These are phyloP conservation scores for Xerocomus alliaceus DNA, from an alignment of 1,284 basidiomycete genomes.

Conservation along the genomic window DNA sequence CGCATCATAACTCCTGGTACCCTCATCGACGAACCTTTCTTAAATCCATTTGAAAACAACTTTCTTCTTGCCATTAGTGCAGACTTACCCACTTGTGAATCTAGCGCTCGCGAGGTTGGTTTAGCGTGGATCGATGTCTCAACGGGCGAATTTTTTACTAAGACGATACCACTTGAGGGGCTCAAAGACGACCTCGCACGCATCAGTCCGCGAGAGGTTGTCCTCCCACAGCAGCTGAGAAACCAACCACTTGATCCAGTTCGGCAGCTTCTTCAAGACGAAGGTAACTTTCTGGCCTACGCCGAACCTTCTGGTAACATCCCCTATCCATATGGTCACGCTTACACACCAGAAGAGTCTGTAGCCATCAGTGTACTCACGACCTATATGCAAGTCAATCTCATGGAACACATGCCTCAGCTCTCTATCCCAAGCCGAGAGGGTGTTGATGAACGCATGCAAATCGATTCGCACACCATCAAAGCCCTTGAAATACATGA, in stretches of 20 bases:
- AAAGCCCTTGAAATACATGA: conserved; percentile 89
- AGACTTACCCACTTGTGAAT: conserved; percentile 11
- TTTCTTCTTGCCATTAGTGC: conserved; percentile 80
- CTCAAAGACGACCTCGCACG: conserved; percentile 86
- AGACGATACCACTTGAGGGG: conserved; percentile 57
- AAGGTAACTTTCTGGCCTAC: conserved; percentile 60
- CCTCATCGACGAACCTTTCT: conserved; percentile 87
- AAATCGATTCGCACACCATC: conserved; percentile 90
- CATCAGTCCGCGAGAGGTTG: conserved; percentile 82
- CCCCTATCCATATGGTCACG: conserved; percentile 10
- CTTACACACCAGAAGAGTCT: conserved; percentile 53
- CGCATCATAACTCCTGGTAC: conserved; percentile 92
- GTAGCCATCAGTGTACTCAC: conserved; percentile 73
- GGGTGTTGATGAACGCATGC: conserved; percentile 68
- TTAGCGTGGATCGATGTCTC: conserved; percentile 96
- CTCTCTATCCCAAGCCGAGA: conserved; percentile 70
- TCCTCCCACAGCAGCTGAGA: conserved; percentile 64
- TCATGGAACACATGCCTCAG: conserved; percentile 81
- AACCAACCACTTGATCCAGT: conserved; percentile 51
- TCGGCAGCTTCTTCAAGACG: conserved; percentile 54
- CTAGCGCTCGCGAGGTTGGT: conserved; percentile 44
- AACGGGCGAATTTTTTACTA: conserved; percentile 91
- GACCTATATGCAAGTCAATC: conserved; percentile 70
- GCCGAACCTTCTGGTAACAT: conserved; percentile 20
- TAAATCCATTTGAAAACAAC: conserved; percentile 86